A percentile compares a stretch with the other conserved stretches of the same genome.
Evolutionary conservation across 768 basidiomycete species (phyloP).

Genomic region (Pleurotus sapidus): DNA sequence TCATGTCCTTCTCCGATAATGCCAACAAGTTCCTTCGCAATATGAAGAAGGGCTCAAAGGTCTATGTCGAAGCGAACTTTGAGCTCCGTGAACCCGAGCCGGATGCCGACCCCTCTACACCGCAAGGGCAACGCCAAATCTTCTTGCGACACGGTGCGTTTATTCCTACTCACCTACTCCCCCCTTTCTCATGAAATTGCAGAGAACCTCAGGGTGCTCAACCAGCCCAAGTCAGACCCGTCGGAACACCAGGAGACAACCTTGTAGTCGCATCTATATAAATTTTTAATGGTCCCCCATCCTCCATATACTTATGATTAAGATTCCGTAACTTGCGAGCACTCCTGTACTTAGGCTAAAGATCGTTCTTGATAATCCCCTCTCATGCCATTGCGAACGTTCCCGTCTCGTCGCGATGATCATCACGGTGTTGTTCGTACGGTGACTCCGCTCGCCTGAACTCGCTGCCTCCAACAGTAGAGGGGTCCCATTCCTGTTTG

Average conservation of each 20-base stretch:
- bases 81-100: conserved; percentile 74
- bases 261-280: not conserved
- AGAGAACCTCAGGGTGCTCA: conserved; percentile 13
- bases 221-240: conserved; percentile 2
- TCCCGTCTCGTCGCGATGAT: not conserved
- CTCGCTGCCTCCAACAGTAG: conserved; percentile 23
- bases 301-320: no score
- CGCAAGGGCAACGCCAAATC: conserved; percentile 77
- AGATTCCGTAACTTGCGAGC: no score
- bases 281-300: not conserved
- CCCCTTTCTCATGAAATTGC: not conserved
- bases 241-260: conserved; percentile 9
- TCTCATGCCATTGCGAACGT: not conserved
- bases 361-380: not conserved
- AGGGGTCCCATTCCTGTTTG: conserved; percentile 31
- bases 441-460: conserved; percentile 35
- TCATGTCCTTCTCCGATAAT: conserved; percentile 67
- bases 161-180: not conserved
- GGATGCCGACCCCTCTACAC: conserved; percentile 60
- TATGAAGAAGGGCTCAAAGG: conserved; percentile 67
- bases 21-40: conserved; percentile 63
- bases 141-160: conserved; percentile 74
- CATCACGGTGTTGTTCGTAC: conserved; percentile 34
- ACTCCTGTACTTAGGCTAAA: not conserved
- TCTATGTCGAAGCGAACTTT: conserved; percentile 79